Evolutionary conservation across 192 early-diverging fungal genomes (phyloP), one percentile per base, ranked within the genome.

Genomic region (Coemansia sp.): DNA sequence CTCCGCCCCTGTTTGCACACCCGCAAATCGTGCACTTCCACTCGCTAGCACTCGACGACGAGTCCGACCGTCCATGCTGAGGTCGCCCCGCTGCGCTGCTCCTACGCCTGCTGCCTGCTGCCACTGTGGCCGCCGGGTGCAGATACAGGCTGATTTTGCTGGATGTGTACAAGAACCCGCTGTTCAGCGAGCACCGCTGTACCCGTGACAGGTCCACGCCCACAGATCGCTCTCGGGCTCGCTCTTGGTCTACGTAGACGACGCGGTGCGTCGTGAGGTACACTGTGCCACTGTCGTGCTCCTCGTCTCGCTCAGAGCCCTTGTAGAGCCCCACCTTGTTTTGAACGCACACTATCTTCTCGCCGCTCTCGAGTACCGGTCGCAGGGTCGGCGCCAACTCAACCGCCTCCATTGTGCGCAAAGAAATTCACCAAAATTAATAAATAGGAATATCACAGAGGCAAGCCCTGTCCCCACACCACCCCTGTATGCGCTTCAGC

Each of bases 211-310:
- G 55, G 33, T 79, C 68, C 25, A 89, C 50, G 16, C 80, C 84
- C 7, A 87, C 76, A 7, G 90, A 92, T 25, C 86, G 63, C 37
- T 78, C 70, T 5, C 66, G 72, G 2, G 90, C 86, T 10, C 74
- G 62, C 34, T 83, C 77, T 43, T 79, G 75, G 71, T 93, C 89
- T 14, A 96, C 87, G 77, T 93, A 96, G n/a, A 94, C 72, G 31
- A 96, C 71, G 25, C 92, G 84, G 61, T 89, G 87, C 3, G 75
- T 82, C 8, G 94, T 94, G 47, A 91, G 68, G 61, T 93, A 93
- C 18, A 86, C 83, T 0, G 87, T 86, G 6, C 94, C 94, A 61
- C 84, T 85, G 65, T 92, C 88, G 68, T 87, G 88, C 38, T 88
- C 82, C 28, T 84, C 77, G 69, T 82, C 80, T 23, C 80, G 70